A percentile compares a stretch with the other conserved stretches of the same genome.
Conservation (phyloP, 345 rosid genomes). For the Gossypium rotundifolium region DNA sequence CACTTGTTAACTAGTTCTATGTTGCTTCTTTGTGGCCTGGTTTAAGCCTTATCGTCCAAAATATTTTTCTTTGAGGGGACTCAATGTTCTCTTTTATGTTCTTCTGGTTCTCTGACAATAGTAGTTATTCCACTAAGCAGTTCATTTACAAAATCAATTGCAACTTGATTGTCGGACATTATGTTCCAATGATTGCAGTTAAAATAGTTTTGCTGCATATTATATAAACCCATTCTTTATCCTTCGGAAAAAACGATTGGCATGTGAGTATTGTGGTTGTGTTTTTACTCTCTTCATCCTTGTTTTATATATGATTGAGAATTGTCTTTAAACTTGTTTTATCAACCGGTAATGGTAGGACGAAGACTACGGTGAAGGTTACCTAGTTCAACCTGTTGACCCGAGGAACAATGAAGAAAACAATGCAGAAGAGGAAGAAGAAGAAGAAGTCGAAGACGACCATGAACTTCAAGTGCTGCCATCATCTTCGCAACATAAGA, state of each 20-base stretch:
- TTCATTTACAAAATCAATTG: too few relatives aligned
- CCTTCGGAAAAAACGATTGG: too few relatives aligned
- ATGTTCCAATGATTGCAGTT: background rate
- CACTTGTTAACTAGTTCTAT: too few relatives aligned
- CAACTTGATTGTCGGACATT: too few relatives aligned
- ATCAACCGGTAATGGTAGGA: slow-evolving; percentile 34
- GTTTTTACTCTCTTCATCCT: background rate
- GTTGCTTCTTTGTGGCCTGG: too few relatives aligned
- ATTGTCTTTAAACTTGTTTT: background rate
- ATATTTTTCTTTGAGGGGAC: background rate
- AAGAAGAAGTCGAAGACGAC: slow-evolving; percentile 39
- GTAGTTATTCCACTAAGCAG: too few relatives aligned
- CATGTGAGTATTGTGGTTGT: too few relatives aligned
- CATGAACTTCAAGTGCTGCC: slow-evolving; percentile 29
- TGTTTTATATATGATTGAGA: background rate
- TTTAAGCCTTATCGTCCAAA: background rate
- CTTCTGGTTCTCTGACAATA: too few relatives aligned
- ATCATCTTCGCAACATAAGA: slow-evolving; percentile 42
- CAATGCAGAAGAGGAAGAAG: slow-evolving; percentile 33
- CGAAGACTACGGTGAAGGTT: slow-evolving; percentile 53
- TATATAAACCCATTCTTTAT: too few relatives aligned
- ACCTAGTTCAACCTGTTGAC: slow-evolving; percentile 54
- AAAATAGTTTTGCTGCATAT: too few relatives aligned
- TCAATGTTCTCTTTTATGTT: background rate
- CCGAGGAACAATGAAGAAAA: slow-evolving; percentile 35